These are phyloP conservation scores for Babesia divergens DNA, from an alignment of 169 alveolate genomes.

Conservation along the genomic window DNA sequence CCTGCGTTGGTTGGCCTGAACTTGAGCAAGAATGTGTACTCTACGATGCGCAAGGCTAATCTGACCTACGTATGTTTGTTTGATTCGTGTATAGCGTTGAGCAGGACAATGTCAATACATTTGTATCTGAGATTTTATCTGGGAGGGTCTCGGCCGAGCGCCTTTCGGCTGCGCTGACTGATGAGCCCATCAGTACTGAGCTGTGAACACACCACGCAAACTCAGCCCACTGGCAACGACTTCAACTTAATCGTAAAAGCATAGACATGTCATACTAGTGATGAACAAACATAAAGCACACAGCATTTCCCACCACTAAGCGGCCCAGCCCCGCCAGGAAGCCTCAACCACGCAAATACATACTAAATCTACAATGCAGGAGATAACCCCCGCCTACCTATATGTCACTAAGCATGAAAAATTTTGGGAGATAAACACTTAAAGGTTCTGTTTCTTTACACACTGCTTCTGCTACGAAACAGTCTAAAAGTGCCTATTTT, in stretches of 20 bases:
- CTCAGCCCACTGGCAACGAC: background rate
- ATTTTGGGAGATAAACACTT: too few species aligned
- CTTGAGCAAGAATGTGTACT: constrained; percentile 51
- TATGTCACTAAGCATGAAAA: too few species aligned
- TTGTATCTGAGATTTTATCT: constrained; percentile 30
- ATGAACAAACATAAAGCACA: too few species aligned
- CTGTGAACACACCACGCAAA: background rate
- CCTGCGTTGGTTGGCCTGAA: constrained; percentile 56
- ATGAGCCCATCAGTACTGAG: background rate
- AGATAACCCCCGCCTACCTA: too few species aligned
- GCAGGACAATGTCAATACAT: constrained; percentile 39
- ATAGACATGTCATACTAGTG: too few species aligned
- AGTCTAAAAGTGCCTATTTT: background rate
- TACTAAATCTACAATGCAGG: too few species aligned
- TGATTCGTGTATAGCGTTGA: background rate
- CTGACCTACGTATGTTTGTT: constrained; percentile 11
- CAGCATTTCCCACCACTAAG: too few species aligned
- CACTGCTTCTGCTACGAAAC: too few species aligned
- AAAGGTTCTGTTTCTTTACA: too few species aligned
- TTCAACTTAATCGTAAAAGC: too few species aligned
- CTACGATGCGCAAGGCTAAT: constrained; percentile 30
- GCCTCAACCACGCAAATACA: too few species aligned
- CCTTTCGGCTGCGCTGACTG: constrained; percentile 23
- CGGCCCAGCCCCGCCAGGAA: too few species aligned
- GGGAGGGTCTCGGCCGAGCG: constrained; percentile 42